Base-by-base conservation (phyloP, 441 rosid species). In the Erodium moschatum region DNA sequence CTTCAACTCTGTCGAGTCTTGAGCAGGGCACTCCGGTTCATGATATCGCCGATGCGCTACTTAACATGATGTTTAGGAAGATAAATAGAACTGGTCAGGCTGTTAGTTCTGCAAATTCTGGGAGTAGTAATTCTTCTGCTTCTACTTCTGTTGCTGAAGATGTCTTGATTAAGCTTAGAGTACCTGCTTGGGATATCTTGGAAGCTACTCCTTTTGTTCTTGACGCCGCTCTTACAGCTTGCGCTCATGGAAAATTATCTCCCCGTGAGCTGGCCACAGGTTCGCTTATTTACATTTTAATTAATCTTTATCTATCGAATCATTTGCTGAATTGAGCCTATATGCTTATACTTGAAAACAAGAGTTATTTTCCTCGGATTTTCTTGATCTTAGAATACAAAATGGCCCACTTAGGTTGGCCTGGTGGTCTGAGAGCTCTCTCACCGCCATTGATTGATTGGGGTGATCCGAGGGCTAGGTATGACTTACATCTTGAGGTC, bases 231-330 rank as follows among this genome's bases (percentile, higher is more conserved):
- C 81, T 90, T 76, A 83, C 92, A 4, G 98, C 99, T 54, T 92
- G 99, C 76, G 98, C 95, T 73, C 94, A 92, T 78, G 97, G 97
- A 78, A 85, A 77, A 69, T 85, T 92, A 74, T 87, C 89, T 40
- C 96, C 99, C 68, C 97, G 99, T 69, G 99, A 95, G 76, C 82
- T 95, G 69, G 95, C 96, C 38, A 95, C 99, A 85, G 99, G 99
- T 95, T 73, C 82, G 75, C 69, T 33, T 64, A 60, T 35, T 73
- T 64, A 20, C 29, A 11, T 71, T 68, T 48, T 19, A 12, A 71
- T 62, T 38, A 66, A 3, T 33, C 38, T 52, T 54, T 65, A 19
- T 61, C 33, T 10, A 12, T 20, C 46, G 60, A 5, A 52, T 52
- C 60, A 52, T 52, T 52, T 5, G 38, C 38, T 33, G 38, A 33